These are phyloP conservation scores for Pisolithus tinctorius DNA, from an alignment of 768 basidiomycete species.

Conservation along the genomic window DNA sequence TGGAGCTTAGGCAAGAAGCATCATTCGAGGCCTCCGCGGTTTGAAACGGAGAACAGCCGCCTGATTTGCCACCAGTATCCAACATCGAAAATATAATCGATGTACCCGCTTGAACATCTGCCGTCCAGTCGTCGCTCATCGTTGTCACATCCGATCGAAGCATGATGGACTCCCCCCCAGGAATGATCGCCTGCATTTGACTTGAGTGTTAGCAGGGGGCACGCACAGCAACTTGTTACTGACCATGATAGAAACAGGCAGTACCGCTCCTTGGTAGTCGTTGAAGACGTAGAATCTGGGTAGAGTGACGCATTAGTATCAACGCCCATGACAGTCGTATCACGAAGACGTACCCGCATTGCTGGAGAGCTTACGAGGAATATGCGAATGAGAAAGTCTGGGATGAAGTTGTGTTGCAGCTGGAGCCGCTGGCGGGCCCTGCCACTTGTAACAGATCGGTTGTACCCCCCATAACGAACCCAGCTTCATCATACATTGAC, in stretches of 20 bases:
- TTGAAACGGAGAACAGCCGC: too few species aligned
- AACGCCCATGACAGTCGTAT: background rate
- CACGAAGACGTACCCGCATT: conserved; percentile 46
- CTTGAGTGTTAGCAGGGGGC: background rate
- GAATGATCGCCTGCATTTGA: conserved; percentile 48
- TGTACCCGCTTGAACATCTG: conserved; percentile 33
- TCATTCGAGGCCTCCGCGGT: too few species aligned
- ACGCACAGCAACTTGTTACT: conserved; percentile 11
- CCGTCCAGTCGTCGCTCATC: conserved; percentile 43
- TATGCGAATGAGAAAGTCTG: conserved; percentile 10
- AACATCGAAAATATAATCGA: too few species aligned
- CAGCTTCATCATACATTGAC: too few species aligned
- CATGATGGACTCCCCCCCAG: conserved; percentile 48
- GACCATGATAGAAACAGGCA: conserved; percentile 52
- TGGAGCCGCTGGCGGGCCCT: too few species aligned
- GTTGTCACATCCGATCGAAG: conserved; percentile 34
- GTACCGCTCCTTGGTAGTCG: conserved; percentile 37
- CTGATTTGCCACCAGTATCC: too few species aligned
- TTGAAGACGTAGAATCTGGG: conserved; percentile 42
- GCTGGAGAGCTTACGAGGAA: conserved; percentile 31
- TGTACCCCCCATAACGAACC: too few species aligned
- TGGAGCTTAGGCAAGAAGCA: too few species aligned
- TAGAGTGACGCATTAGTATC: background rate
- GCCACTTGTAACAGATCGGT: too few species aligned
- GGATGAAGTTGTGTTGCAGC: too few species aligned